Evolutionary conservation across 164 flowering plant species (phyloP), one percentile per base, ranked within the genome.

Genomic region (Chimonanthus salicifolius): DNA sequence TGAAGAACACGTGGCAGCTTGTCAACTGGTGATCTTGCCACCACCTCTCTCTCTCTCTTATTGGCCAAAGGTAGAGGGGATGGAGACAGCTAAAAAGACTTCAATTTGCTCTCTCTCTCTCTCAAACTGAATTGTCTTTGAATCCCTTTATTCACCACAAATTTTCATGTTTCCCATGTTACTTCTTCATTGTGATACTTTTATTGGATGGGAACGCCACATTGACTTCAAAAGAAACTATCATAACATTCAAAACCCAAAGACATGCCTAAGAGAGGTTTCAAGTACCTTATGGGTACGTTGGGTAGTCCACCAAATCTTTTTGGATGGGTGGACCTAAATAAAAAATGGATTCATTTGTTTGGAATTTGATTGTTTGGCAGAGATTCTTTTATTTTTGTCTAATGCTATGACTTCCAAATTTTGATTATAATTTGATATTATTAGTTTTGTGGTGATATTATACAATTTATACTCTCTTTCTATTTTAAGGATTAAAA

Each of bases 31-130:
- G 51, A 69, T 21, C 43, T 11, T 69, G 43, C 13, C 16, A 18
- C 45, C 6, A 44, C 2, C 21, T 21, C 21, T 68, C 58, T 33
- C 51, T 68, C 58, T 33, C 51, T 47, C 3, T 60, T 6, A 62
- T 5, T 33, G 33, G 33, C 62, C 71, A 62, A 20, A 43, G 16
- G 7, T 18, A 51, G 71, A 50, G 21, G 74, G 47, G 58, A 72
- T 6, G 68, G 48, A 68, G 74, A 72, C 67, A 72, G 68, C 68
- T 72, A 64, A 72, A 72, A 72, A 72, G 74, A 48, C n/a, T 60
- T 72, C 33, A 20, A 45, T 49, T 64, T 64, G 58, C 20, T n/a
- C 33, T 16, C 65, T 62, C 20, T 62, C 65, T 18, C 33, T 33
- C 33, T 33, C 33, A 33, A 33, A 1, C 33, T 33, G 33, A 33